Evolutionary conservation across 2,329 filamentous ascomycete genomes (phyloP), one percentile per base, ranked within the genome.

Genomic region (Colletotrichum filicis): DNA sequence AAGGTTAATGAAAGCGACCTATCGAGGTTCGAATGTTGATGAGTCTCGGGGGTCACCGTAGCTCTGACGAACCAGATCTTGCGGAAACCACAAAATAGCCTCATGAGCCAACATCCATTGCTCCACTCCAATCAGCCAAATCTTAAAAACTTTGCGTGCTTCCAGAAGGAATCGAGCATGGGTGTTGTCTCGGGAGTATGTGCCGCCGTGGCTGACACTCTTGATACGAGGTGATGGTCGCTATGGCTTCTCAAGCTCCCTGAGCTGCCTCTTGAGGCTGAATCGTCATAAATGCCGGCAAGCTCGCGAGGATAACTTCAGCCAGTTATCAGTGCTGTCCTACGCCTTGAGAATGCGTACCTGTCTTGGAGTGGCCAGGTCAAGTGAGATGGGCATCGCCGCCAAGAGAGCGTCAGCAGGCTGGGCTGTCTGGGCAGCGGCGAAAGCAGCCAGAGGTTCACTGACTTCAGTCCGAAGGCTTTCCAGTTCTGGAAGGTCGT

Each of bases 401-500:
- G 70, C 70, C 70, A 73, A 73, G 69, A 68, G 66, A n/a, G 55
- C 66, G 66, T 73, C 66, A 70, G 60, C 70, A 65, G 37, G 56
- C 60, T 65, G 32, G 70, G 46, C 42, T 28, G 60, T 56, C 70
- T 73, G 24, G 70, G 70, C 70, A 19, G 59, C 65, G 58, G 58
- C 58, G 59, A 68, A 4, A 24, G 16, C 14, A 28, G 26, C 32
- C 35, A 35, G 28, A 42, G 52, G 24, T 8, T 19, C 3, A 49
- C 46, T 59, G 28, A 6, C 22, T 56, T n/a, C 24, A 26, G 53
- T 28, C 7, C 26, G 11, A 49, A 56, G 46, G 37, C 26, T 28
- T 70, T 64, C 70, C 66, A 37, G 24, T 73, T 69, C 14, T 11
- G 70, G 66, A 73, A 73, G 70, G 70, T 70, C 60, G 46, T 19